These are phyloP conservation scores for Coemansia sp. DNA, from an alignment of 192 early-diverging fungal species.

Conservation along the genomic window DNA sequence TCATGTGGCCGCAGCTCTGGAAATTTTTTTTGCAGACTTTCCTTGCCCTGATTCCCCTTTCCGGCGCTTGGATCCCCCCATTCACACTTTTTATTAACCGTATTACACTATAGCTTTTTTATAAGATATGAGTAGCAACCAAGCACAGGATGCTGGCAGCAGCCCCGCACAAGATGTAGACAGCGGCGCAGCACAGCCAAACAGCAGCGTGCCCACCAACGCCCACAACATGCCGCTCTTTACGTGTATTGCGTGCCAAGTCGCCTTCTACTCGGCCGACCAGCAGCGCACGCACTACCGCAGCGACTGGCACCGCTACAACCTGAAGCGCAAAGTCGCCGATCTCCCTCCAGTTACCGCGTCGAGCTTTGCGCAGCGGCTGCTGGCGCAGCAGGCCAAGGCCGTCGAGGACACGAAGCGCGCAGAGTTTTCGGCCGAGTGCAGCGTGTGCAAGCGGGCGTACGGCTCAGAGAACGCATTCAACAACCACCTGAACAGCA, in stretches of 20 bases:
- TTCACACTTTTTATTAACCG: not conserved
- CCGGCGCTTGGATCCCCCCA: too few species aligned
- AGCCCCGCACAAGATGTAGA: too few species aligned
- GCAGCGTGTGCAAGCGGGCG: constrained; percentile 59
- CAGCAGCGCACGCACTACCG: constrained; percentile 91
- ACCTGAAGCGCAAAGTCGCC: constrained; percentile 95
- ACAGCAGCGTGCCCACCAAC: constrained; percentile 35
- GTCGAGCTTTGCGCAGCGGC: constrained; percentile 79
- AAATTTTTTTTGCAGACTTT: too few species aligned
- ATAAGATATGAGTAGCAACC: not conserved
- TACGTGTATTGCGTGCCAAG: constrained; percentile 89
- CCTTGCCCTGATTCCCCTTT: too few species aligned
- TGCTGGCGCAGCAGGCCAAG: constrained; percentile 63
- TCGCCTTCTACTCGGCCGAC: constrained; percentile 86
- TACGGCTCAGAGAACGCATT: constrained; percentile 83
- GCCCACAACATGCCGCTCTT: constrained; percentile 59
- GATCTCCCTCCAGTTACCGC: constrained; percentile 80
- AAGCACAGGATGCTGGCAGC: too few species aligned
- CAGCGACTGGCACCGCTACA: constrained; percentile 99
- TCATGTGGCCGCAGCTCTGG: too few species aligned
- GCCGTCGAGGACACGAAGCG: constrained; percentile 42
- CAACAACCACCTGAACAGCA: constrained; percentile 87
- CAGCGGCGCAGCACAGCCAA: not conserved
- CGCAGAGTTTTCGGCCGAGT: constrained; percentile 45
- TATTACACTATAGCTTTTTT: not conserved